Base-by-base conservation (phyloP, 768 basidiomycete genomes). In the Amanita exitialis region DNA sequence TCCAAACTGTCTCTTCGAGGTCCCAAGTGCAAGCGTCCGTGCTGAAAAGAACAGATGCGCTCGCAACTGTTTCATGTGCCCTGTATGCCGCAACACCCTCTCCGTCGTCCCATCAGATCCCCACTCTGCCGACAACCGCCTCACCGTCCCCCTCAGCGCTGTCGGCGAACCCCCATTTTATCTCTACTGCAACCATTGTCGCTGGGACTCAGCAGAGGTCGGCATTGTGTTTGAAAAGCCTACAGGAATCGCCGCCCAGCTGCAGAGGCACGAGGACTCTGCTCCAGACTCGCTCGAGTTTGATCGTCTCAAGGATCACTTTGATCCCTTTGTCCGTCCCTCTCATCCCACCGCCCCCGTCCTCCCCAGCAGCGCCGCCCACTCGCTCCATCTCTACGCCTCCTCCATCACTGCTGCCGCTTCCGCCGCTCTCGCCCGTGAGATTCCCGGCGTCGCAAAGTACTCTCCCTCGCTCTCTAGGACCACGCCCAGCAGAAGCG, bases 1-100 rank as follows among this genome's bases (percentile, higher is more conserved):
- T 64, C 96, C 96, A 28, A 94, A 95, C 64, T 99, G 96, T 65
- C 74, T 97, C 15, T 99, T 98, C 65, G 96, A 99, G 64, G 96
- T 99, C 9, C 95, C 96, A 0, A 92, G 86, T 63, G 96, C 96
- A 2, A 96, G 92, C 59, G 96, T 99, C n/a, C 77, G 96, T 49
- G 92, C 89, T 10, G 96, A 99, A 68, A 95, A 93, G 76, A 97
- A 96, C 61, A 97, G 96, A 78, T 99, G 96, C 66, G 93, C 95
- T 15, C 79, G 96, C 50, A 97, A 96, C 61, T 99, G 96, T 72
- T 98, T 98, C 69, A 79, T 87, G 68, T 99, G 96, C 63, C 96
- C 96, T 3, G 82, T 80, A 61, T 99, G 96, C 67, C 77, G 80
- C 43, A 90, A 95, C 60, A 90, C 92, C 4, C 75, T 97, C 3